Conservation (phyloP, 148 eudicot species). For the Tetragonia tetragonoides region DNA sequence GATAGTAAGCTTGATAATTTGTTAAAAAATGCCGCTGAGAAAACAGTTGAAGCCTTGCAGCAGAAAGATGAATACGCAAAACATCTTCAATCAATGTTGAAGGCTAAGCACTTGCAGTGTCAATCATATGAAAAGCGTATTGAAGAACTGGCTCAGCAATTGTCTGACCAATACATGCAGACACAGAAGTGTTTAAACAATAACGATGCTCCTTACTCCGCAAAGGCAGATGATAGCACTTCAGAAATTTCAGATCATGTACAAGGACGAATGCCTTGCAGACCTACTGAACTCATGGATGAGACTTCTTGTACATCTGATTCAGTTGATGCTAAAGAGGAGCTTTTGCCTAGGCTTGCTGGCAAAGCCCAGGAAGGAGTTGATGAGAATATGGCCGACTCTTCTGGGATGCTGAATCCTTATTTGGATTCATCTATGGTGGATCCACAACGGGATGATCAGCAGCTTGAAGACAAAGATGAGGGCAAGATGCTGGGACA, state of each 20-base stretch:
- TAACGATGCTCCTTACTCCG: slow-evolving; percentile 36
- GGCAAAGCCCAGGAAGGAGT: slow-evolving; percentile 48
- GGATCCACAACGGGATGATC: slow-evolving; percentile 63
- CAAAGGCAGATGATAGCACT: slow-evolving; percentile 49
- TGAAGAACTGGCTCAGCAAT: slow-evolving; percentile 74
- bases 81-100: slow-evolving; percentile 64
- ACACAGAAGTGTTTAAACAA: slow-evolving; percentile 35
- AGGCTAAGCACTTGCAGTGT: slow-evolving; percentile 63
- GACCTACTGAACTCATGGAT: slow-evolving; percentile 55
- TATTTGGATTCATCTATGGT: slow-evolving; percentile 72
- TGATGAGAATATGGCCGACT: slow-evolving; percentile 81
- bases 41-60: slow-evolving; percentile 81
- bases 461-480: slow-evolving; percentile 38
- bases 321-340: slow-evolving; percentile 39
- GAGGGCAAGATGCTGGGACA: slow-evolving; percentile 28
- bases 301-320: slow-evolving; percentile 59
- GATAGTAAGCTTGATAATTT: slow-evolving; percentile 55
- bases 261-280: slow-evolving; percentile 39
- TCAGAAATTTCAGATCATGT: slow-evolving; percentile 58
- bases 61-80: slow-evolving; percentile 80
- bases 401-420: slow-evolving; percentile 59
- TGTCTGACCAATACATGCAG: slow-evolving; percentile 57
- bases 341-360: slow-evolving; percentile 28
- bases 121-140: slow-evolving; percentile 91
- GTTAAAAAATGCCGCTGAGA: slow-evolving; percentile 70